Evolutionary conservation across 2,329 filamentous ascomycete genomes (phyloP), one percentile per base, ranked within the genome.

Genomic region (Cucurbitaria berberidis): DNA sequence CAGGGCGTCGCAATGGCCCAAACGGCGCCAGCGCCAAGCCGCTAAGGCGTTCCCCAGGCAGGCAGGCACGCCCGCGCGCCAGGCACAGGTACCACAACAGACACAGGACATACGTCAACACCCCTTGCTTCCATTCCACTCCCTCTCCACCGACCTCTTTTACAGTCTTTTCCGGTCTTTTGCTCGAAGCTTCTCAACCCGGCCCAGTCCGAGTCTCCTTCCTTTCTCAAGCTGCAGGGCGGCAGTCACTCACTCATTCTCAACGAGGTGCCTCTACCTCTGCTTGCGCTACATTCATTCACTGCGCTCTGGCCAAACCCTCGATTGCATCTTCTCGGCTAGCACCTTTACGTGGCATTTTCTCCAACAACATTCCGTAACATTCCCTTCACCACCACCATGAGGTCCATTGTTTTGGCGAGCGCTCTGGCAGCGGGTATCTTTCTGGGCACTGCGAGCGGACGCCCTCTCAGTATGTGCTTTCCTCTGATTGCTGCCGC

Each of bases 361-460:
- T 48, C 53, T 57, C 45, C 45, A 46, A 19, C 39, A 61, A 46
- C 67, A 73, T 69, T 67, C 63, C 61, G 64, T 66, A 66, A 62
- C 67, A 63, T 43, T 69, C 62, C 60, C 64, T 70, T 64, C 61
- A 66, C 60, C 38, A 21, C 63, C 58, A 61, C 42, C 57, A 84
- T 84, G 82, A 81, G 79, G 74, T 64, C 70, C 55, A 60, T 70
- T 42, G 52, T 69, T 51, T 65, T 80, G 43, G 70, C 70, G 53
- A 51, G 78, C 51, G 69, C 74, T 44, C 51, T 72, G 40, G 64
- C 55, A 56, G 56, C 55, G 40, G 63, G 77, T 30, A 51, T 60
- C 43, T 64, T 83, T 54, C 64, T 79, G 58, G 69, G 80, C 53
- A 68, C 79, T 48, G 75, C 73, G 34, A 70, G 69, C 54, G 78